phyloP scores from a whole-genome alignment of 2,329 filamentous ascomycete species.

The Alternaria sp. region DNA sequence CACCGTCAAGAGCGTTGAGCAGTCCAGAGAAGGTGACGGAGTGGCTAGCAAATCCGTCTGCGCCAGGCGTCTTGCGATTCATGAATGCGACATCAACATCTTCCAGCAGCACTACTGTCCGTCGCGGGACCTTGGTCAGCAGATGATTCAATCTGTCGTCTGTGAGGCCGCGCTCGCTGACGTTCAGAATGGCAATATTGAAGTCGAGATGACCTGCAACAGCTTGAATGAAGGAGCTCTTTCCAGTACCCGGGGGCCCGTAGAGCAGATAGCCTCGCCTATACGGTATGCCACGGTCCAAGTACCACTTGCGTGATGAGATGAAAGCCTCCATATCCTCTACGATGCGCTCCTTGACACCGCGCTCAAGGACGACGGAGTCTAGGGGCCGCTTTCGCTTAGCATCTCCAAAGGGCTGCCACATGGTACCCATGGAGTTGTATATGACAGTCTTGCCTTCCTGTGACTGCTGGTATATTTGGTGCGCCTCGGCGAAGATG shows the following conservation, averaged over 20 bases:
- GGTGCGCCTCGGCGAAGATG: slow-evolving; percentile 87
- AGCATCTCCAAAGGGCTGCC: slow-evolving; percentile 84
- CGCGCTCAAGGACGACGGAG: slow-evolving; percentile 86
- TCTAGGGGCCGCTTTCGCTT: slow-evolving; percentile 86
- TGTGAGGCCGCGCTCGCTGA: slow-evolving; percentile 88
- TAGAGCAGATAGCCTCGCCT: slow-evolving; percentile 88
- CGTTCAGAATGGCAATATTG: slow-evolving; percentile 89
- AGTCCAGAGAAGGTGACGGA: slow-evolving; percentile 95
- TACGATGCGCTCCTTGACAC: slow-evolving; percentile 83
- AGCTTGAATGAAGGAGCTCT: slow-evolving; percentile 96
- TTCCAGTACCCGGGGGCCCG: slow-evolving; percentile 89
- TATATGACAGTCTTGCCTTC: slow-evolving; percentile 96
- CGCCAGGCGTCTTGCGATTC: slow-evolving; percentile 78
- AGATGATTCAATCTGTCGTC: slow-evolving; percentile 89
- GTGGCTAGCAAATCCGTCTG: slow-evolving; percentile 84
- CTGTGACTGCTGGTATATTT: slow-evolving; percentile 78
- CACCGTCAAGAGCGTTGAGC: slow-evolving; percentile 76
- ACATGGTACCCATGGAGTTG: slow-evolving; percentile 83
- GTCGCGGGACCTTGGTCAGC: slow-evolving; percentile 82
- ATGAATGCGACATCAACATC: slow-evolving; percentile 92
- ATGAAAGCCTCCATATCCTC: slow-evolving; percentile 86
- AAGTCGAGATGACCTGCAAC: slow-evolving; percentile 92
- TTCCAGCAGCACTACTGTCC: slow-evolving; percentile 84
- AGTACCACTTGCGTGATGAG: slow-evolving; percentile 82
- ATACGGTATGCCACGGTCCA: slow-evolving; percentile 94